These are phyloP conservation scores for Candida sphagnicola DNA, from an alignment of 805 yeast genomes.

Conservation along the genomic window DNA sequence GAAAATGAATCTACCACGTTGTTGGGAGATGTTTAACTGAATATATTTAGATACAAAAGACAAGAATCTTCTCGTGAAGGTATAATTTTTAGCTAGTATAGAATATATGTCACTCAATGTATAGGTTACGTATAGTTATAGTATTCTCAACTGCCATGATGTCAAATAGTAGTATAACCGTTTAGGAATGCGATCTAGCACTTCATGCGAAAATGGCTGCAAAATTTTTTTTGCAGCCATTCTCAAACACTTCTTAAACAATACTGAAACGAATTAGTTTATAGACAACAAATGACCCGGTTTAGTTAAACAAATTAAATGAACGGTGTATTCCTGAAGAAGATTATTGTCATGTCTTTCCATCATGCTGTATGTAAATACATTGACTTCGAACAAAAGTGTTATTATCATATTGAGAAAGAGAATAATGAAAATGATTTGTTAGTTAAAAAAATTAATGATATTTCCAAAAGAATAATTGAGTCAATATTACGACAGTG, in stretches of 20 bases:
- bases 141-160: too few species aligned
- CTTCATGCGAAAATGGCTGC: neutral
- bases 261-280: too few species aligned
- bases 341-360: conserved; percentile 1
- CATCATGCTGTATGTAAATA: neutral
- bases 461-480: neutral
- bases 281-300: too few species aligned
- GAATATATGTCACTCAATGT: too few species aligned
- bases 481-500: neutral
- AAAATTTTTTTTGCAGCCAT: neutral
- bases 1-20: conserved; percentile 33
- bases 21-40: neutral
- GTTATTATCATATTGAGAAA: neutral
- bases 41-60: too few species aligned
- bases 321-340: too few species aligned
- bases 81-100: too few species aligned
- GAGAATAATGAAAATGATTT: neutral
- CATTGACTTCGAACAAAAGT: neutral
- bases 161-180: too few species aligned
- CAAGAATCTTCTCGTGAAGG: too few species aligned
- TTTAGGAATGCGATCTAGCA: too few species aligned
- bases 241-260: neutral
- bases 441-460: conserved; percentile 1
- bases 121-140: too few species aligned
- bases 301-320: too few species aligned